phyloP scores from a whole-genome alignment of 2,329 filamentous ascomycete genomes.

The Emericellopsis atlantica region DNA sequence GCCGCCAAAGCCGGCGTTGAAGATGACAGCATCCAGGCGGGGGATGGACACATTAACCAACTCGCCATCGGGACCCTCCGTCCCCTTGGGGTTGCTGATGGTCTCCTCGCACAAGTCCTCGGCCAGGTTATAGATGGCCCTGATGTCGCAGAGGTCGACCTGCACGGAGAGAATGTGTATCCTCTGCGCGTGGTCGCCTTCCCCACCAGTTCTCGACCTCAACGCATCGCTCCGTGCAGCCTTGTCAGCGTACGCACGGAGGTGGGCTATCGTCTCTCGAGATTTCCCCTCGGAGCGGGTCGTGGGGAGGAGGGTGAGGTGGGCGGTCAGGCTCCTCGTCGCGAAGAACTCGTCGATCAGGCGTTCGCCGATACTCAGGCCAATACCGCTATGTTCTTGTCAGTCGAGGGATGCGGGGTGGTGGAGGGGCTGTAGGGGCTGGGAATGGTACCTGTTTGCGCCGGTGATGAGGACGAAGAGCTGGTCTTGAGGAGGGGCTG shows the following conservation, averaged over 20 bases:
- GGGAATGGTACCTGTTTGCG: slow-evolving; percentile 59
- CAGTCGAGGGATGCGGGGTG: neutral
- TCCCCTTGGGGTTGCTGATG: slow-evolving; percentile 29
- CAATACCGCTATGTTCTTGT: slow-evolving; percentile 55
- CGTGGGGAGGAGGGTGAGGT: slow-evolving; percentile 71
- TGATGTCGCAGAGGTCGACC: slow-evolving; percentile 48
- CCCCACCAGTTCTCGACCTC: slow-evolving; percentile 19
- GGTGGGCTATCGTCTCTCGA: slow-evolving; percentile 51
- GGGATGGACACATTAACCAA: slow-evolving; percentile 41
- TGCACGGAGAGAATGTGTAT: slow-evolving; percentile 46
- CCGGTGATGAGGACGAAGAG: slow-evolving; percentile 66
- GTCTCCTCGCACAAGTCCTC: slow-evolving; percentile 28
- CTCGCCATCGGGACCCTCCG: slow-evolving; percentile 8
- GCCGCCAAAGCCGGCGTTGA: slow-evolving; percentile 82
- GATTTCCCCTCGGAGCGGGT: slow-evolving; percentile 69
- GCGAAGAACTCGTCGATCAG: slow-evolving; percentile 82
- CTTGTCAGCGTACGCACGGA: slow-evolving; percentile 46
- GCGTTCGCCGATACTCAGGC: slow-evolving; percentile 70
- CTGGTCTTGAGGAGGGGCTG: slow-evolving; percentile 26
- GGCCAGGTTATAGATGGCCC: slow-evolving; percentile 35
- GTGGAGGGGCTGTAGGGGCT: neutral
- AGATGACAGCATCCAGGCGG: slow-evolving; percentile 65
- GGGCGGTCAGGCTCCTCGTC: slow-evolving; percentile 50
- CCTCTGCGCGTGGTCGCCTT: slow-evolving; percentile 27
- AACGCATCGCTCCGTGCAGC: slow-evolving; percentile 22